Evolutionary conservation across 805 yeast species (phyloP), one percentile per base, ranked within the genome.

Genomic region (Pichia exigua): DNA sequence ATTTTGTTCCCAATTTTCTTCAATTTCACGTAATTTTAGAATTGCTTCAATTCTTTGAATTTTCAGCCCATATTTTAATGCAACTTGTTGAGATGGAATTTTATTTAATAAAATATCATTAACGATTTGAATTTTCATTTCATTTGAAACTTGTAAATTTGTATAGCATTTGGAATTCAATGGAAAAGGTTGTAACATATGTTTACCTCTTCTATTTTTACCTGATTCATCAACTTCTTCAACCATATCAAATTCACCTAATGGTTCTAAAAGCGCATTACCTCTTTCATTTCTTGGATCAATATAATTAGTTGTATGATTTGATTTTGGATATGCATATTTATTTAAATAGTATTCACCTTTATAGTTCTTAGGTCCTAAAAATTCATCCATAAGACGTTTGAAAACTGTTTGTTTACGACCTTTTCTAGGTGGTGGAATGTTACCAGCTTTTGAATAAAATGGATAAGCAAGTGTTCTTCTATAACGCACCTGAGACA

Each of bases 1-100:
- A 61, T 77, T 65, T 59, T 74, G 68, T 47, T 68, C 73, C 83
- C 85, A 79, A 50, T 75, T 69, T 56, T 77, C 68, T 68, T 92
- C 95, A 48, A 91, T 75, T 30, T 72, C 73, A 55, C 78, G 73
- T 56, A 92, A 76, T 65, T 78, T 81, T 26, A 87, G 71, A 52
- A 92, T 75, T n/a, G 97, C 98, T 64, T 91, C 96, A 21, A 94
- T 75, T 66, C 98, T 80, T 49, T 90, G 87, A 55, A 90, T 79
- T 63, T 88, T 86, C 57, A 92, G 73, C 4, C 95, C 92, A 62
- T 82, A 83, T 62, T 79, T 79, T 56, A 83, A 79, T 12, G 97
- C 91, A 45, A 87, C 82, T 57, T 82, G 84, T 65, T 87, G 92
- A 22, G 83, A 69, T 43, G 85, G 75, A 46, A 76, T 61, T 44